Conservation (phyloP, 345 rosid genomes). For the Turritis glabra region DNA sequence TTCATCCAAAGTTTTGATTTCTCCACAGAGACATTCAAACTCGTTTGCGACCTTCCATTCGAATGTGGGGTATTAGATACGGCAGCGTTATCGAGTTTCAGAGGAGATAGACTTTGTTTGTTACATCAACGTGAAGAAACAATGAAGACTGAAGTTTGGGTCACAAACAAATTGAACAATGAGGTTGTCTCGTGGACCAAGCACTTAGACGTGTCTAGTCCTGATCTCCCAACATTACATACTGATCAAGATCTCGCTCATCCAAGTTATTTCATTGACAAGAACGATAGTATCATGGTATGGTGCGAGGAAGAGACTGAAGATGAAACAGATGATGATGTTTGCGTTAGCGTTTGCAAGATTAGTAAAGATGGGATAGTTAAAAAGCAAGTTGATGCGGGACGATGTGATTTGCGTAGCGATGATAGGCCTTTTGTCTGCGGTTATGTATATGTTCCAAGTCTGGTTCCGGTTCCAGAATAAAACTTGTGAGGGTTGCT, state of each 20-base stretch:
- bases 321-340: constrained; percentile 8
- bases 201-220: constrained; percentile 19
- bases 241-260: constrained; percentile 26
- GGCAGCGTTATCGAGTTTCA: constrained; percentile 26
- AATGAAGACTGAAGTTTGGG: constrained; percentile 31
- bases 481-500: constrained; percentile 6
- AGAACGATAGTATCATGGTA: constrained; percentile 16
- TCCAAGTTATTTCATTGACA: constrained; percentile 34
- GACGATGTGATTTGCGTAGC: constrained; percentile 11
- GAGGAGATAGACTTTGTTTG: constrained; percentile 35
- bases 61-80: constrained; percentile 11
- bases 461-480: constrained; percentile 32
- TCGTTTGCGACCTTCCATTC: constrained; percentile 3
- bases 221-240: constrained; percentile 26
- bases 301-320: constrained; percentile 22
- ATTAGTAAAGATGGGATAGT: constrained; percentile 27
- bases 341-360: constrained; percentile 13
- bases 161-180: constrained; percentile 11
- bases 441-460: constrained; percentile 23
- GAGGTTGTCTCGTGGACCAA: constrained; percentile 32
- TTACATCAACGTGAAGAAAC: constrained; percentile 24
- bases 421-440: constrained; percentile 9
- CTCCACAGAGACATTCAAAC: constrained; percentile 15
- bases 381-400: background rate
- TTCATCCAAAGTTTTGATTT: constrained; percentile 35